Conservation (phyloP, 2,329 filamentous ascomycete genomes). For the Sclerotinia glacialis region DNA sequence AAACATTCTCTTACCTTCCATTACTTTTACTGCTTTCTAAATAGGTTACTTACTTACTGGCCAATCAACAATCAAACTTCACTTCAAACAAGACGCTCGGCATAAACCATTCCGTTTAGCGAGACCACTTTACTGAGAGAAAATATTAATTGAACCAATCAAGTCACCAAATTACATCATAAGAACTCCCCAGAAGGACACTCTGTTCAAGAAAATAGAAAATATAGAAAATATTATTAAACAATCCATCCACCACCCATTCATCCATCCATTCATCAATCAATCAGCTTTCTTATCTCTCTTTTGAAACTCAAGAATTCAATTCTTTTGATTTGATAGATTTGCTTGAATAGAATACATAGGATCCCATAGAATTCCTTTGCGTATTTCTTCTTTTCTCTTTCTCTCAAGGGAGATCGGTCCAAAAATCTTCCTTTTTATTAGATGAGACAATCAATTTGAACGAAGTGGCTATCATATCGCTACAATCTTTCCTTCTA, state of each 20-base stretch:
- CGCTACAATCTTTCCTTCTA: constrained; percentile 19
- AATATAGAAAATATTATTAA: background rate
- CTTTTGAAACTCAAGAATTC: background rate
- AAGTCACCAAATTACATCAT: background rate
- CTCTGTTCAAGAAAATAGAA: background rate
- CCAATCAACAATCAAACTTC: background rate
- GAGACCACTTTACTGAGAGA: background rate
- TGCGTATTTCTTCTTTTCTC: background rate
- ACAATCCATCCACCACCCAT: too few relatives aligned
- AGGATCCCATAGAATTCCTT: background rate
- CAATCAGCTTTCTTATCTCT: background rate
- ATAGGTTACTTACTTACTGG: too few relatives aligned
- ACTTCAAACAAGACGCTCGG: background rate
- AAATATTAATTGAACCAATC: background rate
- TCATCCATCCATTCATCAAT: too few relatives aligned
- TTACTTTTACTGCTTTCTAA: constrained; percentile 4
- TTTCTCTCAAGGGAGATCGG: constrained; percentile 14
- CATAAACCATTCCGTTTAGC: background rate
- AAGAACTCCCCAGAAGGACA: background rate
- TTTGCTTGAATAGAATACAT: background rate
- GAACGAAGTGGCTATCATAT: constrained; percentile 21
- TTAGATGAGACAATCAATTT: constrained; percentile 24
- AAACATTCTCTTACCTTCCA: background rate
- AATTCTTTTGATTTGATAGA: background rate
- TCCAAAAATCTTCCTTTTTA: constrained; percentile 15